Base-by-base conservation (phyloP, 345 rosid genomes). In the Eucalyptus marginata region DNA sequence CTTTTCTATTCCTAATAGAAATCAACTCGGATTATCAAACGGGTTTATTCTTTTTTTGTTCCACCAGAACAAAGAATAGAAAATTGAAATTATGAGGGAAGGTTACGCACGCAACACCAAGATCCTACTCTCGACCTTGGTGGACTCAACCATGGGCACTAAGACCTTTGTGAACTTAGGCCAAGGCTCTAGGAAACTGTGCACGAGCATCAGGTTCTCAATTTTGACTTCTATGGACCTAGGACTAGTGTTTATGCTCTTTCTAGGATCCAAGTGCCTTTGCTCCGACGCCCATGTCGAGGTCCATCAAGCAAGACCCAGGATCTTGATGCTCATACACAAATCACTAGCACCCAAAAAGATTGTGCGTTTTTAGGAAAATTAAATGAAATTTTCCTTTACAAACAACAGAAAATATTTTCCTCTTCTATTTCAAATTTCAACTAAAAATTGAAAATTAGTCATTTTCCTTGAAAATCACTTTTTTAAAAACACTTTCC, bases 111-210 rank as follows among this genome's bases (percentile, higher is more conserved):
- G n/a, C n/a, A n/a, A n/a, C n/a, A 56, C 62, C 2, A 56, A 25
- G 6, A 25, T 24, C 13, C 62, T 25, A 24, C 29, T 56, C 62
- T 56, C 2, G 1, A 1, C 13, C 62, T 56, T 4, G 5, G 29
- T 56, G 62, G 62, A 56, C 29, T 56, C 3, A 0, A 56, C 62
- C 62, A 24, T 0, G 1, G 13, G 29, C 29, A 56, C 62, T 22
- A 56, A 22, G 0, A 25, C 62, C 29, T 56, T 1, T 56, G 29
- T 0, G 0, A 0, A 56, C 62, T 24, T 3, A 1, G 2, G 62
- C 13, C 29, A 56, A 56, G 59, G 62, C 62, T 25, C 29, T 5
- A 25, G 6, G 62, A 24, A 10, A 29, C 62, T 24, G 0, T 56
- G 62, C 29, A 56, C 0, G 1, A 56, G 62, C 29, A 56, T 24